A percentile compares a stretch with the other conserved stretches of the same genome.
phyloP scores from a whole-genome alignment of 2,329 filamentous ascomycete genomes.

The Dactylellina cionopaga region DNA sequence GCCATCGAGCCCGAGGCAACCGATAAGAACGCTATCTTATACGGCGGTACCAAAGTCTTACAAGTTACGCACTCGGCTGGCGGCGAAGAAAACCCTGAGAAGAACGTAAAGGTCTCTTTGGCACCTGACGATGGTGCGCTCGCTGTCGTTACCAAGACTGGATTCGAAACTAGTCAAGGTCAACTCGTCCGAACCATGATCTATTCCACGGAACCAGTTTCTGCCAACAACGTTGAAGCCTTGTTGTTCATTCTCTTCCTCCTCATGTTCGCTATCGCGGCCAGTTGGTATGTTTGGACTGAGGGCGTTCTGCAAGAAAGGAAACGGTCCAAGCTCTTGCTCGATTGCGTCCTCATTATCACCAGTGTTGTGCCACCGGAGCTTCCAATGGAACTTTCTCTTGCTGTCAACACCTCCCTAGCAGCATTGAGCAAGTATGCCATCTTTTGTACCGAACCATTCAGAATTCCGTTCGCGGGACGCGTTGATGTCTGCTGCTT shows the following conservation, averaged over 20 bases:
- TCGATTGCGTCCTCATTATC: conserved; percentile 96
- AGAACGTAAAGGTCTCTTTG: conserved; percentile 73
- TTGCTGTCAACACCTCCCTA: conserved; percentile 97
- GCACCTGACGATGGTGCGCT: conserved; percentile 93
- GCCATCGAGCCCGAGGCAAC: conserved; percentile 85
- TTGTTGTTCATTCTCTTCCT: conserved; percentile 98
- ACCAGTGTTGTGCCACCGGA: conserved; percentile 99
- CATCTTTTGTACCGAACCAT: conserved; percentile 98
- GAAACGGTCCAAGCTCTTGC: conserved; percentile 94
- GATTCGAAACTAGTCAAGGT: conserved; percentile 97
- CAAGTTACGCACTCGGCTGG: conserved; percentile 69
- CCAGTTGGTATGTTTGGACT: conserved; percentile 98
- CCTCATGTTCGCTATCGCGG: conserved; percentile 92
- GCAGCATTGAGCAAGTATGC: conserved; percentile 93
- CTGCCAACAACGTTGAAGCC: conserved; percentile 96
- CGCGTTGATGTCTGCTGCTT: conserved; percentile 97
- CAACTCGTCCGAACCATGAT: conserved; percentile 99
- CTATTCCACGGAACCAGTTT: conserved; percentile 97
- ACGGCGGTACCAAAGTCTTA: conserved; percentile 95
- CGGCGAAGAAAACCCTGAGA: conserved; percentile 53
- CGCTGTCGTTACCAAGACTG: conserved; percentile 94
- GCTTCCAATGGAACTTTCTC: conserved; percentile 94
- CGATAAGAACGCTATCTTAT: conserved; percentile 96
- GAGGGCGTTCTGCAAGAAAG: conserved; percentile 94
- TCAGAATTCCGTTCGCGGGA: conserved; percentile 95